Conservation (phyloP, 768 basidiomycete genomes). For the Lactarius pseudohatsudake region DNA sequence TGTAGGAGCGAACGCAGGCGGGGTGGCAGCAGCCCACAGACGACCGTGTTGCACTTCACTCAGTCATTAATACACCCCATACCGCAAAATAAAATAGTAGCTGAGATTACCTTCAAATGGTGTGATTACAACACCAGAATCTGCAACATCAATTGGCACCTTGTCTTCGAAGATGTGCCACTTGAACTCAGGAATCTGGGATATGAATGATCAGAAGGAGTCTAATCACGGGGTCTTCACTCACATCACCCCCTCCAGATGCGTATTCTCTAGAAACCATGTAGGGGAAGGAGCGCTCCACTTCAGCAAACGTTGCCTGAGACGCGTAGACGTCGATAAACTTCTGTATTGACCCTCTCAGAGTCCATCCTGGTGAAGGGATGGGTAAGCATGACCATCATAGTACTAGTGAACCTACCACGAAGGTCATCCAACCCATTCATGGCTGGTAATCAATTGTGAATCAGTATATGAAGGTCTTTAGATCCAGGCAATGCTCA, state of each 20-base stretch:
- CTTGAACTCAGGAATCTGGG: slow-evolving; percentile 74
- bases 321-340: slow-evolving; percentile 77
- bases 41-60: slow-evolving; percentile 67
- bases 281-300: slow-evolving; percentile 78
- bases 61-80: slow-evolving; percentile 4
- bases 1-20: slow-evolving; percentile 42
- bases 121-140: slow-evolving; percentile 60
- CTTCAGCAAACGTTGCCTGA: slow-evolving; percentile 59
- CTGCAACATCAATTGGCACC: slow-evolving; percentile 63
- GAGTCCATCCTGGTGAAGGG: slow-evolving; percentile 63
- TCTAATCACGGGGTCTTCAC: slow-evolving; percentile 27
- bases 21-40: slow-evolving; percentile 48
- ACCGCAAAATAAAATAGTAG: neutral
- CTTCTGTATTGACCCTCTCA: slow-evolving; percentile 59
- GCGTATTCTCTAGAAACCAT: slow-evolving; percentile 72
- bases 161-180: slow-evolving; percentile 80
- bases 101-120: slow-evolving; percentile 61
- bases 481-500: slow-evolving; percentile 30
- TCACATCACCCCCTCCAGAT: slow-evolving; percentile 77
- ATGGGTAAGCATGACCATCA: neutral
- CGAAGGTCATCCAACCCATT: slow-evolving; percentile 89
- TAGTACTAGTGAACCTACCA: slow-evolving; percentile 44
- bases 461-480: neutral
- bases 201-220: slow-evolving; percentile 10
- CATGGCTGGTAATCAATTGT: slow-evolving; percentile 51